phyloP scores from a whole-genome alignment of 306 rosid genomes.

The Begonia loranthoides region DNA sequence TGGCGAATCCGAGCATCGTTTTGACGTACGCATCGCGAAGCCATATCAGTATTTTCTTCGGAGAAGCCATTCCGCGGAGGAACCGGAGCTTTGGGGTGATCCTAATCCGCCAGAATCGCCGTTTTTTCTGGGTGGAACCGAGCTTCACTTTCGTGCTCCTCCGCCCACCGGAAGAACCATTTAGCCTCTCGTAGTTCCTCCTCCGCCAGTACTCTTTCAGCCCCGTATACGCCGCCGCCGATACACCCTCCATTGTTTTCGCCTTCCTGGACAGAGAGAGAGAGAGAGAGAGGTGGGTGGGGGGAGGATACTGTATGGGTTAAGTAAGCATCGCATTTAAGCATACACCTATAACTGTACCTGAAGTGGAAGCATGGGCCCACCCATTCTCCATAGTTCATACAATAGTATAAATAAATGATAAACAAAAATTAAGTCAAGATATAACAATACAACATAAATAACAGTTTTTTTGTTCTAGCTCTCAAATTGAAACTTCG shows the following conservation, averaged over 20 bases:
- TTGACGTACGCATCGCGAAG: slow-evolving; percentile 59
- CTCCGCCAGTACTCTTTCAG: slow-evolving; percentile 36
- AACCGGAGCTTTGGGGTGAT: slow-evolving; percentile 29
- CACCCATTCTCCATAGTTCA: no score
- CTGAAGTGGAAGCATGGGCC: no score
- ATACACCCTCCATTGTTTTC: slow-evolving; percentile 40
- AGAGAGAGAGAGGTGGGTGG: slow-evolving; percentile 1
- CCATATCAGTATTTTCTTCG: slow-evolving; percentile 49
- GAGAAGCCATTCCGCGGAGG: slow-evolving; percentile 27
- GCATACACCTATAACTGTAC: background rate
- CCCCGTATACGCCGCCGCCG: slow-evolving; percentile 25
- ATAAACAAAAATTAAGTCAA: no score
- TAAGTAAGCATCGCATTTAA: background rate
- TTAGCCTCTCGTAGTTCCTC: slow-evolving; percentile 33
- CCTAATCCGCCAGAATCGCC: slow-evolving; percentile 45
- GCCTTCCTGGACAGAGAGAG: background rate
- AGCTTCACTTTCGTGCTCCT: slow-evolving; percentile 19
- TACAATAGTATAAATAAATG: no score
- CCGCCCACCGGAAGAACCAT: slow-evolving; percentile 13
- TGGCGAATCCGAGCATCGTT: slow-evolving; percentile 60
- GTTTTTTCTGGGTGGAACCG: slow-evolving; percentile 12
- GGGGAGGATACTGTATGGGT: background rate
- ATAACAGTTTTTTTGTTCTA: no score
- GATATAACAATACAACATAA: no score
- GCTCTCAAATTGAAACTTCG: no score